Conservation (phyloP, 164 flowering plant species). For the Macadamia tetraphylla region DNA sequence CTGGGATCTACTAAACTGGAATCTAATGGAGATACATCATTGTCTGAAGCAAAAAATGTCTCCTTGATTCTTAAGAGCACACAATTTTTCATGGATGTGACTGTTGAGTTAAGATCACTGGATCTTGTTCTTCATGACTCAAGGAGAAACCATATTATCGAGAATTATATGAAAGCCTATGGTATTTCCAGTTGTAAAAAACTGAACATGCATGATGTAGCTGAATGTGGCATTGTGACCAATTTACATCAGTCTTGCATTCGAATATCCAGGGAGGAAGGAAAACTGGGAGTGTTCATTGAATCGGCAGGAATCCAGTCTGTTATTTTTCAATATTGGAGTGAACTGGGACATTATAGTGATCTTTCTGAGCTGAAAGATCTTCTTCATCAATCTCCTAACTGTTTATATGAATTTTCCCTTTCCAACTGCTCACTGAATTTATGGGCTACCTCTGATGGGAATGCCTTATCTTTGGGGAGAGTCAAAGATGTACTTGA, state of each 20-base stretch:
- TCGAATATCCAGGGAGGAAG: conserved; percentile 40
- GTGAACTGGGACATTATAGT: conserved; percentile 16
- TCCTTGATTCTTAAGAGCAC: conserved; percentile 21
- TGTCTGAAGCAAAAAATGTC: conserved; percentile 9
- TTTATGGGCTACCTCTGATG: conserved; percentile 23
- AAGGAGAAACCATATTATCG: conserved; percentile 22
- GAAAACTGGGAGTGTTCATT: conserved; percentile 19
- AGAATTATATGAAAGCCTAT: conserved; percentile 5
- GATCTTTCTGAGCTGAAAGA: conserved; percentile 24
- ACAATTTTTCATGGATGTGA: conserved; percentile 26
- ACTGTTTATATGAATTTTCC: conserved; percentile 50
- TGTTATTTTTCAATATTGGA: conserved; percentile 35
- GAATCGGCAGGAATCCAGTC: conserved; percentile 32
- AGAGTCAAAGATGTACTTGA: conserved; percentile 14
- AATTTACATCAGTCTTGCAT: conserved; percentile 27
- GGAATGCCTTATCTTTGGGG: conserved; percentile 19
- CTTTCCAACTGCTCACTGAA: conserved; percentile 38
- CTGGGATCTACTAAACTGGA: conserved; percentile 14
- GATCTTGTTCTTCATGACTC: conserved; percentile 44
- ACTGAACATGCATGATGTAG: conserved; percentile 23
- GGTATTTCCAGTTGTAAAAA: conserved; percentile 20
- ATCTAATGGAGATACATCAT: conserved; percentile 10
- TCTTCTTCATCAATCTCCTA: conserved; percentile 26
- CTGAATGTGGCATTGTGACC: conserved; percentile 51
- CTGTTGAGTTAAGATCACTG: conserved; percentile 40